Percentiles rank a stretch among this genome's conserved stretches.
Evolutionary conservation across 345 rosid genomes (phyloP).

Genomic region (Viola odorata): DNA sequence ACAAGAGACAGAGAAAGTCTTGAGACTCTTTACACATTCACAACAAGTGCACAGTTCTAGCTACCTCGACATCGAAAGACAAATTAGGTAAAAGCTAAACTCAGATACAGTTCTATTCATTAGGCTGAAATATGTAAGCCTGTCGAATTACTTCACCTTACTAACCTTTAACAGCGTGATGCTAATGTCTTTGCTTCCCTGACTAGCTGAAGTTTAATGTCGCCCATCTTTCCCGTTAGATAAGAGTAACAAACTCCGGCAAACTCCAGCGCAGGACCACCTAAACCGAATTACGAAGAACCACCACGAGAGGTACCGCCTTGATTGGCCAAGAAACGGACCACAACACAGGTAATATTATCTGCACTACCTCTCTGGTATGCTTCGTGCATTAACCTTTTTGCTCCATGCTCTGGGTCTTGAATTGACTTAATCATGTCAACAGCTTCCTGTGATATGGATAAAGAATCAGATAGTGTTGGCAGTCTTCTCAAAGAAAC

Average conservation of each 20-base stretch:
- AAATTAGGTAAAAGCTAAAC: conserved; percentile 17
- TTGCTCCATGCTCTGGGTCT: conserved; percentile 91
- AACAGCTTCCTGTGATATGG: conserved; percentile 70
- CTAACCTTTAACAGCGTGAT: conserved; percentile 13
- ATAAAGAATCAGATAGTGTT: conserved; percentile 11
- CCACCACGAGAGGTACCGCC: conserved; percentile 33
- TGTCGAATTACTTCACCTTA: conserved; percentile 2
- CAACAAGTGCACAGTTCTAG: conserved; percentile 20
- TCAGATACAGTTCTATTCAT: conserved; percentile 20
- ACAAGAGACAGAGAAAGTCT: conserved; percentile 10
- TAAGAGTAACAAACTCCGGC: conserved; percentile 6
- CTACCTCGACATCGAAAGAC: conserved; percentile 10
- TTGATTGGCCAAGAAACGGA: conserved; percentile 66
- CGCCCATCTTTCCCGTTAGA: background rate
- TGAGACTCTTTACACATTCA: conserved; percentile 31
- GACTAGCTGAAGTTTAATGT: conserved; percentile 14
- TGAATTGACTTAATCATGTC: conserved; percentile 64
- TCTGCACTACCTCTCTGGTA: conserved; percentile 97
- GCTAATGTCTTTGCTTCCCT: conserved; percentile 13
- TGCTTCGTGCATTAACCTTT: conserved; percentile 81
- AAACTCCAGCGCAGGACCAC: no score
- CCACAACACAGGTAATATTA: conserved; percentile 91
- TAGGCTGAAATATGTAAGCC: conserved; percentile 18
- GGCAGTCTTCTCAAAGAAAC: background rate
- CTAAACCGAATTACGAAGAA: conserved; percentile 15